These are phyloP conservation scores for Wickerhamomyces alni DNA, from an alignment of 805 yeast genomes.

Conservation along the genomic window DNA sequence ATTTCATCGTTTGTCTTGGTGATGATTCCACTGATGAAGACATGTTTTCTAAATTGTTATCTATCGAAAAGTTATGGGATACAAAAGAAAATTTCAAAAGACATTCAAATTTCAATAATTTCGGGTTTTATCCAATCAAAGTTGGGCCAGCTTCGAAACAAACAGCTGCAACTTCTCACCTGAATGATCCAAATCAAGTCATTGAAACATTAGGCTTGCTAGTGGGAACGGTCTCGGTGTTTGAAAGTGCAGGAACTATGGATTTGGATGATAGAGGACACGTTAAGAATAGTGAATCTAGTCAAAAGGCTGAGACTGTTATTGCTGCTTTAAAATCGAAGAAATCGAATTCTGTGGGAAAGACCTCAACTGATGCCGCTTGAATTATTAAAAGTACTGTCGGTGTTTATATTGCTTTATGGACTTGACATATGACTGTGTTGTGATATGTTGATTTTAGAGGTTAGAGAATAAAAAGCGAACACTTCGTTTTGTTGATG, in stretches of 20 bases:
- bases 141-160: conserved; percentile 89
- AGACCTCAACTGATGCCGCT: too few relatives aligned
- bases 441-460: too few relatives aligned
- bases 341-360: conserved; percentile 11
- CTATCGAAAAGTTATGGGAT: conserved; percentile 53
- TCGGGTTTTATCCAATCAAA: conserved; percentile 77
- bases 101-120: conserved; percentile 41
- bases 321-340: conserved; percentile 16
- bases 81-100: conserved; percentile 30
- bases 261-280: conserved; percentile 77
- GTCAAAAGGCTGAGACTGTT: conserved; percentile 29
- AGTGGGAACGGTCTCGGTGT: conserved; percentile 71
- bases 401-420: too few relatives aligned
- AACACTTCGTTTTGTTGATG: too few relatives aligned
- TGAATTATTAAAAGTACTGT: too few relatives aligned
- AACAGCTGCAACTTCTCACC: conserved; percentile 81
- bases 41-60: conserved; percentile 78
- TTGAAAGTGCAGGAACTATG: conserved; percentile 73
- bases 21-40: conserved; percentile 98
- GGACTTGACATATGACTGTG: too few relatives aligned
- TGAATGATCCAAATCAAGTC: conserved; percentile 79
- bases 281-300: conserved; percentile 36
- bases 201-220: conserved; percentile 76
- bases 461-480: too few relatives aligned
- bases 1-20: conserved; percentile 84